Percentiles rank a stretch among this genome's conserved stretches.
These are phyloP conservation scores for Vanderwaltozyma verrucispora DNA, from an alignment of 805 yeast genomes.

Conservation along the genomic window DNA sequence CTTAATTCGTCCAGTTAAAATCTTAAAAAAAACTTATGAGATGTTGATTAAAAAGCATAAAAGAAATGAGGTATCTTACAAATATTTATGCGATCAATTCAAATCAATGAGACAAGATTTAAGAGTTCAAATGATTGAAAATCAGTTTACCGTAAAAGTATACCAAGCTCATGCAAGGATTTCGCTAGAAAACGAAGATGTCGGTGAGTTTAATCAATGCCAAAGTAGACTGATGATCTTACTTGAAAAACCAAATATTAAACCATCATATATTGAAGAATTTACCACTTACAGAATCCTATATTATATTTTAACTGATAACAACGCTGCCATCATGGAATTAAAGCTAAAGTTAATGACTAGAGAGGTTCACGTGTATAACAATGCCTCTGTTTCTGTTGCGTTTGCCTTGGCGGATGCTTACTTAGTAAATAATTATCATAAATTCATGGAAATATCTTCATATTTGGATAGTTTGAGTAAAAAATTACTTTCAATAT, in stretches of 20 bases:
- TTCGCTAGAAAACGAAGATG: slow-evolving; percentile 73
- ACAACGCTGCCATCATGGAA: slow-evolving; percentile 29
- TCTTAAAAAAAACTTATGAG: slow-evolving; percentile 49
- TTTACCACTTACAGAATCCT: slow-evolving; percentile 64
- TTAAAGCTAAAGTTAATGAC: slow-evolving; percentile 15
- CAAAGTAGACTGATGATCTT: slow-evolving; percentile 66
- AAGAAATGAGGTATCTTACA: slow-evolving; percentile 44
- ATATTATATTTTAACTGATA: slow-evolving; percentile 65
- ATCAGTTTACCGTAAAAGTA: slow-evolving; percentile 63
- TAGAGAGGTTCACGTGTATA: slow-evolving; percentile 8
- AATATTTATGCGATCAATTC: slow-evolving; percentile 79
- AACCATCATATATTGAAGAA: slow-evolving; percentile 38
- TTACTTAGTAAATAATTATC: slow-evolving; percentile 38
- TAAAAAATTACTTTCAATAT: slow-evolving; percentile 39
- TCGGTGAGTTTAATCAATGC: slow-evolving; percentile 95
- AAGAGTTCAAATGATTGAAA: slow-evolving; percentile 80
- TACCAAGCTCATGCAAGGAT: slow-evolving; percentile 81
- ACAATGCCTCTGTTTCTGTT: slow-evolving; percentile 13
- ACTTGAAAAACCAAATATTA: slow-evolving; percentile 37
- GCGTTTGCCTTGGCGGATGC: slow-evolving; percentile 27
- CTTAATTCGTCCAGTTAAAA: slow-evolving; percentile 60
- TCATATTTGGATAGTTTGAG: slow-evolving; percentile 33
- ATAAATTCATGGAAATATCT: slow-evolving; percentile 38
- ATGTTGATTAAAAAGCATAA: slow-evolving; percentile 43
- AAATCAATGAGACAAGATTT: slow-evolving; percentile 89